phyloP scores from a whole-genome alignment of 2,329 filamentous ascomycete genomes.

The Cryoendolithus antarcticus region DNA sequence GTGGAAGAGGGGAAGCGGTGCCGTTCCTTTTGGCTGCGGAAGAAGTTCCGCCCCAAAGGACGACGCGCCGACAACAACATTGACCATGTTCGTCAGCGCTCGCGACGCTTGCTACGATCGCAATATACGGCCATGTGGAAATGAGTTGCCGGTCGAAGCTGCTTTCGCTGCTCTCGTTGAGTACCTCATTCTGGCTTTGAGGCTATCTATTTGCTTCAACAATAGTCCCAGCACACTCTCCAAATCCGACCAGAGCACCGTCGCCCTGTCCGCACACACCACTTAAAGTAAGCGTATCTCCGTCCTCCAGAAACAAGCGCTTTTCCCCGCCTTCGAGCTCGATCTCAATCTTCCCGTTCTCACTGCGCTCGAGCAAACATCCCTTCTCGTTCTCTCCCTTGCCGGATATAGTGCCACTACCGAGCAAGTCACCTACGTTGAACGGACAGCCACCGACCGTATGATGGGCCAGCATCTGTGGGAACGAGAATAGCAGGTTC shows the following conservation, averaged over 20 bases:
- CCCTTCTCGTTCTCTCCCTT: conserved; percentile 21
- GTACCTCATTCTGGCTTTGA: too few species aligned
- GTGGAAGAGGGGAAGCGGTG: too few species aligned
- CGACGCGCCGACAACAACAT: too few species aligned
- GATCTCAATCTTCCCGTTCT: conserved; percentile 22
- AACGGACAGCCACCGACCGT: conserved; percentile 31
- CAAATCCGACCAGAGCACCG: conserved; percentile 17
- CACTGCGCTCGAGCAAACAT: conserved; percentile 28
- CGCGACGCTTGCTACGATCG: too few species aligned
- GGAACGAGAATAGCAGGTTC: conserved; percentile 35
- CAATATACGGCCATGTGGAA: too few species aligned
- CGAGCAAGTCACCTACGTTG: conserved; percentile 31
- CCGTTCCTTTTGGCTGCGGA: too few species aligned
- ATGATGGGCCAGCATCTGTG: conserved; percentile 33
- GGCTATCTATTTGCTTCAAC: too few species aligned
- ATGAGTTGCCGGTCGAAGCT: too few species aligned
- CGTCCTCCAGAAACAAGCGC: conserved; percentile 29
- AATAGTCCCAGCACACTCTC: conserved; percentile 32
- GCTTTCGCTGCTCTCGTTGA: too few species aligned
- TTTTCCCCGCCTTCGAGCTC: conserved; percentile 21
- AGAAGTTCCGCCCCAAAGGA: too few species aligned
- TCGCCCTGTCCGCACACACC: conserved; percentile 19
- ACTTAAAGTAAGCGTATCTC: conserved; percentile 25
- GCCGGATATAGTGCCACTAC: conserved; percentile 33
- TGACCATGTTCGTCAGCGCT: too few species aligned